These are phyloP conservation scores for Mucor lusitanicus DNA, from an alignment of 371 early-diverging fungal species.

Conservation along the genomic window DNA sequence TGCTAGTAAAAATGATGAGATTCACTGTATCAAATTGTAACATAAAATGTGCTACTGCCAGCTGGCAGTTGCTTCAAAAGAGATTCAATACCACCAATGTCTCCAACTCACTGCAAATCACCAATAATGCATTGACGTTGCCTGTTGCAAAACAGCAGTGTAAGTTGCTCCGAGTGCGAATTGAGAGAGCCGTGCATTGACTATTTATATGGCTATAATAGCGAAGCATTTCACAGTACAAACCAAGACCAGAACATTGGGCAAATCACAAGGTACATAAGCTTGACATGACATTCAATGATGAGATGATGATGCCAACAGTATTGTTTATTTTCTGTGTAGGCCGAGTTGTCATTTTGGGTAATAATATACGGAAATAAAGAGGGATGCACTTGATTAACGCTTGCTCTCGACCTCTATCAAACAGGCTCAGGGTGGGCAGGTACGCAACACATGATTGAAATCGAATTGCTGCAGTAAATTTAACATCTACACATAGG, in stretches of 20 bases:
- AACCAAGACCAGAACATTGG: slow-evolving; percentile 29
- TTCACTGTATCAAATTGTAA: neutral
- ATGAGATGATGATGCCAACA: no score
- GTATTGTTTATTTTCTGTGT: neutral
- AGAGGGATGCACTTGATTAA: neutral
- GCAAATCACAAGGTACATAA: slow-evolving; percentile 25
- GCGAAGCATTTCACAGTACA: slow-evolving; percentile 20
- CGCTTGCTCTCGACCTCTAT: neutral
- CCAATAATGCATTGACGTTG: neutral
- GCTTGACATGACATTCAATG: neutral
- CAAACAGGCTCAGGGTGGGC: slow-evolving; percentile 69
- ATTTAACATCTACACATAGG: slow-evolving; percentile 29
- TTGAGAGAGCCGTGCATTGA: neutral
- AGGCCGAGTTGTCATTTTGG: slow-evolving; percentile 23
- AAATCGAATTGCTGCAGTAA: neutral
- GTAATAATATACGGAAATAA: neutral
- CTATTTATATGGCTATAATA: neutral
- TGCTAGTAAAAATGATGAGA: neutral
- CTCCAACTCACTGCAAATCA: neutral
- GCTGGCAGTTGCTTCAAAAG: neutral
- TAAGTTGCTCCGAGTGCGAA: neutral
- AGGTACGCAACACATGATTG: slow-evolving; percentile 17
- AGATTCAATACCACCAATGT: neutral
- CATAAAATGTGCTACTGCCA: neutral
- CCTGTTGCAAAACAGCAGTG: neutral